Percentiles rank a stretch among this genome's conserved stretches.
Evolutionary conservation across 148 eudicot species (phyloP).

Genomic region (Rhododendron griersonianum): DNA sequence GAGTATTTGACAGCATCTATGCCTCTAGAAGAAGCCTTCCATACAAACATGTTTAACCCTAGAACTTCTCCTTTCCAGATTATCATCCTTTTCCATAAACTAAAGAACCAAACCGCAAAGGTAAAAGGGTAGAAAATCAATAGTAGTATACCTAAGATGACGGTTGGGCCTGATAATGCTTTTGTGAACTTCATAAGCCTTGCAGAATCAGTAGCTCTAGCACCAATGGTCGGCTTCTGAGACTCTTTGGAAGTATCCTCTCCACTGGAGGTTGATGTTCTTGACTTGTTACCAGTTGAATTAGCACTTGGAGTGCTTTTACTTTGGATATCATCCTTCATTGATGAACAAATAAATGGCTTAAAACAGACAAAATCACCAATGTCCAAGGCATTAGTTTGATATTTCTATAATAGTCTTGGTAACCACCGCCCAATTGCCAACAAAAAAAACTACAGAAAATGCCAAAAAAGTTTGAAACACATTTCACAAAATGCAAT

Average conservation of each 20-base stretch:
- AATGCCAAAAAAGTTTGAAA: neutral
- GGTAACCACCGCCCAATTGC: neutral
- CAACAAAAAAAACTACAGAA: neutral
- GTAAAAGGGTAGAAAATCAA: neutral
- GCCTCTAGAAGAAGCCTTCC: neutral
- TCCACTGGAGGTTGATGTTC: constrained; percentile 31
- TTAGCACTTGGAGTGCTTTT: constrained; percentile 30
- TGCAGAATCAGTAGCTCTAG: constrained; percentile 92
- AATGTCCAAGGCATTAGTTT: neutral
- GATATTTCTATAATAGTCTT: neutral
- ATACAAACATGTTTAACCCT: neutral
- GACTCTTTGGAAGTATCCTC: constrained; percentile 47
- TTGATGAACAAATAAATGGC: constrained; percentile 11
- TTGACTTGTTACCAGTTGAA: constrained; percentile 37
- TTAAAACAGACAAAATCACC: neutral
- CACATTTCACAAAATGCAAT: neutral
- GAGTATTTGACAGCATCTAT: neutral
- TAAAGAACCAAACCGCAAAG: neutral
- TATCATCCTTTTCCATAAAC: neutral
- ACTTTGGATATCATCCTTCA: constrained; percentile 48
- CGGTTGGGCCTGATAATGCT: constrained; percentile 68
- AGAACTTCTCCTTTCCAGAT: neutral
- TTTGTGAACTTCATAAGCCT: constrained; percentile 80
- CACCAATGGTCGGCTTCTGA: constrained; percentile 54
- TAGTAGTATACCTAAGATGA: constrained; percentile 58